Base-by-base conservation (phyloP, 139 green algal species). In the Coelastrella sp. region DNA sequence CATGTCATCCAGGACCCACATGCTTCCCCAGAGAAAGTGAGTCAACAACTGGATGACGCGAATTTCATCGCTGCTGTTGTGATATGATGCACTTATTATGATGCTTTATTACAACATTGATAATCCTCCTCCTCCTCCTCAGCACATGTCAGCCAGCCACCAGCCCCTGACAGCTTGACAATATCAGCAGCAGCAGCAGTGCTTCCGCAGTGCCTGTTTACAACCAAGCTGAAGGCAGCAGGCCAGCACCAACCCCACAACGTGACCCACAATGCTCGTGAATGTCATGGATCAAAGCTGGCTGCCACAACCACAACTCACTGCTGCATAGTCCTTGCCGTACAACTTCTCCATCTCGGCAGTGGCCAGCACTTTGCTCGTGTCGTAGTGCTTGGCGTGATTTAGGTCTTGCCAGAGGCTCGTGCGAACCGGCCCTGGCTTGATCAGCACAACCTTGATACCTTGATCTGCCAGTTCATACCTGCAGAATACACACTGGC, bases 391-490 rank as follows among this genome's bases (percentile, higher is more conserved):
- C 12, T 72, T 12, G 25, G 66, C 7, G 35, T 58, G 56, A 12
- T 58, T 72, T 8, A 76, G 68, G 19, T 83, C 82, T 11, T 70
- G 15, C 85, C 85, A 90, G n/a, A 90, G 82, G 6, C 73, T 58
- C 12, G 85, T 90, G 4, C 22, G 9, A 1, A 90, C 68, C 20
- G 85, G 85, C 0, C 85, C 85, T 25, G 85, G 85, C 58, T 90
- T 90, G 8, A 90, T 27, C 17, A 90, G 24, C 10, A 90, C 73
- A 22, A 90, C 85, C 11, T 61, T 20, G 10, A 90, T 75, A 66
- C 84, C 84, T 22, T 78, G 63, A 14, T 66, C 20, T 24, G 24
- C n/a, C 84, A 88, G 49, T n/a, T 88, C 84, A 72, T 70, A 88
- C 80, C 78, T 84, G 20, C 78, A 84, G 17, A 4, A 15, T 27